A percentile compares a stretch with the other conserved stretches of the same genome.
phyloP scores from a whole-genome alignment of 306 rosid species.

The Vicia faba region DNA sequence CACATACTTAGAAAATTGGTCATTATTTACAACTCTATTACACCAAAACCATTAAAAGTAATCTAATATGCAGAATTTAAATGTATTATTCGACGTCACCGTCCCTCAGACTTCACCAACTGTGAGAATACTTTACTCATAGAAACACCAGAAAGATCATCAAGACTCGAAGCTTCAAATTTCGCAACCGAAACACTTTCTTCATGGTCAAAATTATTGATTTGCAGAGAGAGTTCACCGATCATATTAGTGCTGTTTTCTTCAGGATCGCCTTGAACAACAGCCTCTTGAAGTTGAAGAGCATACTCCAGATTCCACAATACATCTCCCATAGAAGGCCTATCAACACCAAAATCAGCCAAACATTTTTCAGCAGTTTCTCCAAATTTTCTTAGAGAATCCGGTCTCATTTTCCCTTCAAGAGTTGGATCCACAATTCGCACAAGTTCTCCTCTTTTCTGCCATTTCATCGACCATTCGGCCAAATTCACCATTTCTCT shows the following conservation, averaged over 20 bases:
- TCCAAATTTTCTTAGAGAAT: slow-evolving; percentile 86
- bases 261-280: slow-evolving; percentile 71
- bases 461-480: slow-evolving; percentile 98
- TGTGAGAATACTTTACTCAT: slow-evolving; percentile 96
- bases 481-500: slow-evolving; percentile 96
- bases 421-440: slow-evolving; percentile 79
- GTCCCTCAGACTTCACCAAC: slow-evolving; percentile 93
- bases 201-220: slow-evolving; percentile 62
- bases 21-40: slow-evolving; percentile 36
- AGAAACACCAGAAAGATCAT: slow-evolving; percentile 92
- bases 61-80: slow-evolving; percentile 25
- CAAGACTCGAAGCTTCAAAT: slow-evolving; percentile 54
- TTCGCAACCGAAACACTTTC: slow-evolving; percentile 47
- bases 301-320: slow-evolving; percentile 94
- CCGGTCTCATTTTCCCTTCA: slow-evolving; percentile 73
- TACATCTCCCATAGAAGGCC: slow-evolving; percentile 96
- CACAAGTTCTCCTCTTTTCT: slow-evolving; percentile 78
- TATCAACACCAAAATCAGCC: slow-evolving; percentile 85
- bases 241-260: slow-evolving; percentile 93
- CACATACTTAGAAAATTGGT: not conserved
- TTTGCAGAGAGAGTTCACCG: slow-evolving; percentile 81
- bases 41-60: slow-evolving; percentile 20
- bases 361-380: slow-evolving; percentile 96
- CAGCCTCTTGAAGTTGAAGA: slow-evolving; percentile 88
- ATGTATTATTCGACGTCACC: slow-evolving; percentile 49